Percentiles rank a stretch among this genome's conserved stretches.
Conservation (phyloP, 768 basidiomycete genomes). For the Lactarius deliciosus region DNA sequence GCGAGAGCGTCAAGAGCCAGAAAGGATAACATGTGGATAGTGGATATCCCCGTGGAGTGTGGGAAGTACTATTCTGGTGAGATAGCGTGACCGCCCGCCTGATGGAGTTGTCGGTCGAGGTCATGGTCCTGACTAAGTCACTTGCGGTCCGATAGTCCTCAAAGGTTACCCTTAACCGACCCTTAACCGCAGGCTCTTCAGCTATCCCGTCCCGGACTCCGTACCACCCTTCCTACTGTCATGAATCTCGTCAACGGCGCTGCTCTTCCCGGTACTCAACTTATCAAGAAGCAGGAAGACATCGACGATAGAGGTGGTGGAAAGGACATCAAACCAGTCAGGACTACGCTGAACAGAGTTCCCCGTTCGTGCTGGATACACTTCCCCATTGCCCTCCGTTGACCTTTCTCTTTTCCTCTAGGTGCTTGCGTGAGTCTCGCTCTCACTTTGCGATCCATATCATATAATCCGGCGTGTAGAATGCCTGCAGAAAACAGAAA, state of each 20-base stretch:
- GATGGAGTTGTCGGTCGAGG: background rate
- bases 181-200: constrained; percentile 12
- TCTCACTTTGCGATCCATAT: constrained; percentile 19
- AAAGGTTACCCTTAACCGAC: constrained; percentile 16
- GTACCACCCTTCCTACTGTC: background rate
- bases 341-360: constrained; percentile 80
- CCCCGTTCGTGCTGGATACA: constrained; percentile 59
- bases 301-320: constrained; percentile 41
- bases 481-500: constrained; percentile 95
- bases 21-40: background rate
- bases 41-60: background rate
- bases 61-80: background rate
- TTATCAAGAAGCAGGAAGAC: constrained; percentile 64
- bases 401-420: constrained; percentile 36
- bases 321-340: constrained; percentile 71
- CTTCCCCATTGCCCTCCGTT: constrained; percentile 26
- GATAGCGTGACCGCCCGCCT: background rate
- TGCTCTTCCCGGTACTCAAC: constrained; percentile 14
- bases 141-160: background rate
- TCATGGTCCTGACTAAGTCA: background rate
- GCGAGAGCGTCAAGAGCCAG: background rate
- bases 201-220: constrained; percentile 19
- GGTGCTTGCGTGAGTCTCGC: constrained; percentile 70
- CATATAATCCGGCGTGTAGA: constrained; percentile 46
- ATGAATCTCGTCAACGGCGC: constrained; percentile 31